phyloP scores from a whole-genome alignment of 2,329 filamentous ascomycete species.

The Cladosporium sp. region DNA sequence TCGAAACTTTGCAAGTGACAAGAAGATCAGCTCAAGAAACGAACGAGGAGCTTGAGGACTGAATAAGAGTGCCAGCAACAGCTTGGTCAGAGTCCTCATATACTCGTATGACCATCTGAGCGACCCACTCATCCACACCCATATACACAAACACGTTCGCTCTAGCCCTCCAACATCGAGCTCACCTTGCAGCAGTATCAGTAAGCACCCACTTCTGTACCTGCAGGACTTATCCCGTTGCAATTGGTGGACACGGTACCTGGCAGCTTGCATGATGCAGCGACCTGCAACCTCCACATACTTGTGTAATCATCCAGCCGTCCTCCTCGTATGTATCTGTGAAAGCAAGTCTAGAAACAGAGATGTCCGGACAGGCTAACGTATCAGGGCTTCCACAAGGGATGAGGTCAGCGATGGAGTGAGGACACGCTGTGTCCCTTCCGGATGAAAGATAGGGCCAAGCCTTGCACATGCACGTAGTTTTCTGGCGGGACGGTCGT shows the following conservation, averaged over 20 bases:
- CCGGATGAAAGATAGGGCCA: not conserved
- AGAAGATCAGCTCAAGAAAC: constrained; percentile 12
- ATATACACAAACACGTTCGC: not conserved
- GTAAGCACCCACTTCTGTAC: constrained; percentile 7
- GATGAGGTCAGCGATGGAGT: constrained; percentile 7
- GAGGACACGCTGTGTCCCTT: constrained; percentile 4
- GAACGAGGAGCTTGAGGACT: not conserved
- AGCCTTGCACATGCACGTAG: constrained; percentile 11
- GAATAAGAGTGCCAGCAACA: not conserved
- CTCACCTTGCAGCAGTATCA: constrained; percentile 14
- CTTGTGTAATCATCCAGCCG: constrained; percentile 8
- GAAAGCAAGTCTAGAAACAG: not conserved
- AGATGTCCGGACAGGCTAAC: not conserved
- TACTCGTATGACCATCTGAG: not conserved
- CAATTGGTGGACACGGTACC: constrained; percentile 9
- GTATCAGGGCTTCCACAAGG: constrained; percentile 15
- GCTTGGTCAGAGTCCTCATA: not conserved
- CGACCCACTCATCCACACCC: not conserved
- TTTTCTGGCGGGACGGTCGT: constrained; percentile 9
- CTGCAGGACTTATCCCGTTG: constrained; percentile 10
- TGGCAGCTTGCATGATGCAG: constrained; percentile 14
- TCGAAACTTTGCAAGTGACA: constrained; percentile 11
- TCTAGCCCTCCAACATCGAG: not conserved
- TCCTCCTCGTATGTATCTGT: not conserved
- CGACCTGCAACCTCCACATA: constrained; percentile 12